Evolutionary conservation across 108 stramenopile genomes (phyloP).

Genomic region (Pseudonitzschia delicatissima): DNA sequence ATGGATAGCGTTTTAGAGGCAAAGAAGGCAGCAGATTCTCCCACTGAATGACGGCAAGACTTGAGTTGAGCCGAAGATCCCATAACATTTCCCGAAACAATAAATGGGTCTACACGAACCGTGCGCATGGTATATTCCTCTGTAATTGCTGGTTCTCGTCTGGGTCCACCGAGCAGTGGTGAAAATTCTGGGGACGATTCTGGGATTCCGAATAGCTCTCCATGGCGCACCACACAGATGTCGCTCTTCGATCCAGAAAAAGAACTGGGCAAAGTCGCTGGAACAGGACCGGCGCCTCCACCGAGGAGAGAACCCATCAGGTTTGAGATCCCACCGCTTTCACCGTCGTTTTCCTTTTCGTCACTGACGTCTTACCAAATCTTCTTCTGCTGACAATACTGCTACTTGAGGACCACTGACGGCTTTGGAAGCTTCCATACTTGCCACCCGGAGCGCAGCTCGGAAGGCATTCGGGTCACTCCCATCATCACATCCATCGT

Average conservation of each 20-base stretch:
- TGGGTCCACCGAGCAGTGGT: conserved; percentile 69
- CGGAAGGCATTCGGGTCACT: conserved; percentile 17
- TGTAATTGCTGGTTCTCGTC: conserved; percentile 56
- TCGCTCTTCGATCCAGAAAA: conserved; percentile 10
- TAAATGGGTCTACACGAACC: conserved; percentile 67
- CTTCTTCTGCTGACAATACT: conserved; percentile 46
- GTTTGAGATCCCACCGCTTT: conserved; percentile 17
- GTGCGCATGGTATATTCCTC: conserved; percentile 77
- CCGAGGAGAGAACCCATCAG: conserved; percentile 37
- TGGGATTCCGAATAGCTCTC: conserved; percentile 72
- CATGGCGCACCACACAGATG: conserved; percentile 50
- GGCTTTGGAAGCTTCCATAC: conserved; percentile 38
- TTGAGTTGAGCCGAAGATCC: conserved; percentile 26
- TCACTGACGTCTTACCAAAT: conserved; percentile 32
- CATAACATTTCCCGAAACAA: conserved; percentile 53
- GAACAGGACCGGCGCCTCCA: conserved; percentile 36
- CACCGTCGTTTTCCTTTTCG: conserved; percentile 31
- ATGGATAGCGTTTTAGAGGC: conserved; percentile 28
- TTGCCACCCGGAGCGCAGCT: conserved; percentile 60
- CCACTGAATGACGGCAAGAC: conserved; percentile 62
- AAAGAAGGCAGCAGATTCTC: conserved; percentile 58
- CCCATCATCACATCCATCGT: conserved; percentile 57
- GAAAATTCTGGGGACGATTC: conserved; percentile 79
- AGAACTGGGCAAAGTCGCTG: conserved; percentile 44
- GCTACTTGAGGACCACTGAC: conserved; percentile 43